Evolutionary conservation across 768 basidiomycete genomes (phyloP).

Genomic region (Sarcodon sp.): DNA sequence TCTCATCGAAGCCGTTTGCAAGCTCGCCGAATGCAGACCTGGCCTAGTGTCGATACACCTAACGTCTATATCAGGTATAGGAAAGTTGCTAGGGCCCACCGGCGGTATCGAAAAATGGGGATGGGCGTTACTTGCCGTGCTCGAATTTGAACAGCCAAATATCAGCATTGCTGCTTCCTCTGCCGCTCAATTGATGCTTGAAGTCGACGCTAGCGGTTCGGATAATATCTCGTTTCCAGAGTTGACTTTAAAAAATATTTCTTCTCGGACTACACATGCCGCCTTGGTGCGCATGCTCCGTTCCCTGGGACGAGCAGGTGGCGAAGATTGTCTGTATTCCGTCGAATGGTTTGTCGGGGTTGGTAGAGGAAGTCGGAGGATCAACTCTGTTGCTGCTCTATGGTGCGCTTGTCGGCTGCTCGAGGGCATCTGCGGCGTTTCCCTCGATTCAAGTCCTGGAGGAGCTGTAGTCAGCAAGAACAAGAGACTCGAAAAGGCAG

Average conservation of each 20-base stretch:
- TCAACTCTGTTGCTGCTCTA: constrained; percentile 51
- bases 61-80: constrained; percentile 38
- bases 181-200: constrained; percentile 42
- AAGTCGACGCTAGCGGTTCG: constrained; percentile 26
- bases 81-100: constrained; percentile 60
- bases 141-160: constrained; percentile 56
- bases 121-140: constrained; percentile 70
- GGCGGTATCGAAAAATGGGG: constrained; percentile 91
- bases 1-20: constrained; percentile 61
- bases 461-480: constrained; percentile 13
- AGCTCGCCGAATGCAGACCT: constrained; percentile 20
- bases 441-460: constrained; percentile 18
- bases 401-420: constrained; percentile 77
- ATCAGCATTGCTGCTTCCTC: constrained; percentile 33
- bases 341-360: constrained; percentile 74
- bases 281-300: constrained; percentile 63
- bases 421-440: constrained; percentile 51
- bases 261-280: constrained; percentile 34
- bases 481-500: constrained; percentile 49
- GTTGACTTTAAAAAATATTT: constrained; percentile 39
- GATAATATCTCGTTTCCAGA: constrained; percentile 40
- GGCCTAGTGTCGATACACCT: constrained; percentile 9
- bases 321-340: constrained; percentile 57
- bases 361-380: constrained; percentile 28
- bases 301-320: constrained; percentile 54